Conservation (phyloP, 169 alveolate genomes). For the Eimeria zaria region DNA sequence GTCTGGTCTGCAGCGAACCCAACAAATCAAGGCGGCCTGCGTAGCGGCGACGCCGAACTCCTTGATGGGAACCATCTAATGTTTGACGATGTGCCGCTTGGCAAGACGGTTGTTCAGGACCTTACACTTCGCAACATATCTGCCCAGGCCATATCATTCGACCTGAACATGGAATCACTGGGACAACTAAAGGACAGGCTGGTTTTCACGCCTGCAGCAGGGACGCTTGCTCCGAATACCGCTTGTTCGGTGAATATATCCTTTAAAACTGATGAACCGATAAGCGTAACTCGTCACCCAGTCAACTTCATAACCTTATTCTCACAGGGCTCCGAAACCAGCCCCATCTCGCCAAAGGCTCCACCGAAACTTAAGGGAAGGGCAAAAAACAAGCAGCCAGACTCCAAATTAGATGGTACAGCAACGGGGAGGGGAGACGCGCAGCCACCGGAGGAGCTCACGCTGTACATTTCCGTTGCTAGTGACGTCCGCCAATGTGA, state of each 20-base stretch:
- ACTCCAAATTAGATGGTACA: conserved; percentile 28
- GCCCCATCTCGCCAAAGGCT: background rate
- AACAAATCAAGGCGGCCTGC: background rate
- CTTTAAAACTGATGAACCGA: conserved; percentile 36
- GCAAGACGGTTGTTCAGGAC: conserved; percentile 20
- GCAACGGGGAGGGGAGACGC: conserved; percentile 9
- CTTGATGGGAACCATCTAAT: conserved; percentile 51
- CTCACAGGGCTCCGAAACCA: conserved; percentile 6
- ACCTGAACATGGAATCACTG: conserved; percentile 10
- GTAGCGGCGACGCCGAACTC: conserved; percentile 10
- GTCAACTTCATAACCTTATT: background rate
- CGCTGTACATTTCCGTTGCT: conserved; percentile 91
- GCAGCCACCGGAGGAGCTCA: conserved; percentile 84
- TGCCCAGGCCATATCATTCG: conserved; percentile 53
- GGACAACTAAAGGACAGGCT: conserved; percentile 50
- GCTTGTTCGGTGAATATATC: background rate
- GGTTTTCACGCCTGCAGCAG: conserved; percentile 34
- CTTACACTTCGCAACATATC: conserved; percentile 55
- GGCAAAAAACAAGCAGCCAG: conserved; percentile 28
- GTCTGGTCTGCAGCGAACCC: conserved; percentile 46
- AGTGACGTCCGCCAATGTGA: conserved; percentile 95
- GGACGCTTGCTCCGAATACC: conserved; percentile 34
- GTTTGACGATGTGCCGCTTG: conserved; percentile 53
- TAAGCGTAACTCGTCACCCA: conserved; percentile 32
- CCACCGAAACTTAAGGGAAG: conserved; percentile 1